A percentile compares a stretch with the other conserved stretches of the same genome.
Evolutionary conservation across 768 basidiomycete genomes (phyloP).

Genomic region (Suillus alpinus): DNA sequence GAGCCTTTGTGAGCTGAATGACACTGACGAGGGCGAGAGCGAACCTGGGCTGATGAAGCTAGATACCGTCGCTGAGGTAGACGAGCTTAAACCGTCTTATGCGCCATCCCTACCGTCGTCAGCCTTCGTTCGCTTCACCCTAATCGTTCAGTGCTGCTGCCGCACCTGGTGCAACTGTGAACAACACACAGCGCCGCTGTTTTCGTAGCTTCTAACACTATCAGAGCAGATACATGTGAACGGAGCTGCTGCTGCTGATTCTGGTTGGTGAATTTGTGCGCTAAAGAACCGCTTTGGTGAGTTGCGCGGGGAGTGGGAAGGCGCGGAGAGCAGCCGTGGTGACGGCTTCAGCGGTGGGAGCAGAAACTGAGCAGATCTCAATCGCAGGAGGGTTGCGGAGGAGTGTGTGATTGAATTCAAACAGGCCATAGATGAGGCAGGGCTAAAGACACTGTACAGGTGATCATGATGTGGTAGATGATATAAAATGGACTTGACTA

Average conservation of each 20-base stretch:
- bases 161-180: slow-evolving; percentile 59
- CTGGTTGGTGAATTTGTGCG: slow-evolving; percentile 82
- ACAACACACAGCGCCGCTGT: slow-evolving; percentile 71
- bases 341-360: slow-evolving; percentile 81
- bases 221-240: slow-evolving; percentile 90
- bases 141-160: slow-evolving; percentile 31
- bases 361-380: slow-evolving; percentile 46
- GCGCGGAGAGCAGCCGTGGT: slow-evolving; percentile 75
- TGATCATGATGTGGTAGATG: slow-evolving; percentile 73
- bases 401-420: slow-evolving; percentile 80
- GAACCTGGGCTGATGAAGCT: slow-evolving; percentile 29
- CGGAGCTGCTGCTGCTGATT: slow-evolving; percentile 79
- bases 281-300: slow-evolving; percentile 80
- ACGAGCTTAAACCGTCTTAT: slow-evolving; percentile 36
- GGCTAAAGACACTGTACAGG: slow-evolving; percentile 70
- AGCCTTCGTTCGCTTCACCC: slow-evolving; percentile 47
- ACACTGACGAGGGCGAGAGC: slow-evolving; percentile 43
- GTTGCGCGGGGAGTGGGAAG: slow-evolving; percentile 81
- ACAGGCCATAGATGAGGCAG: slow-evolving; percentile 67
- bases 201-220: slow-evolving; percentile 69
- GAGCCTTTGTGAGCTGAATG: slow-evolving; percentile 73
- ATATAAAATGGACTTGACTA: neutral
- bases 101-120: slow-evolving; percentile 39
- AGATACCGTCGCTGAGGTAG: slow-evolving; percentile 39
- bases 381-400: slow-evolving; percentile 48